Percentiles rank a stretch among this genome's conserved stretches.
These are phyloP conservation scores for Verticillium klebahnii DNA, from an alignment of 2,329 filamentous ascomycete species.

Conservation along the genomic window DNA sequence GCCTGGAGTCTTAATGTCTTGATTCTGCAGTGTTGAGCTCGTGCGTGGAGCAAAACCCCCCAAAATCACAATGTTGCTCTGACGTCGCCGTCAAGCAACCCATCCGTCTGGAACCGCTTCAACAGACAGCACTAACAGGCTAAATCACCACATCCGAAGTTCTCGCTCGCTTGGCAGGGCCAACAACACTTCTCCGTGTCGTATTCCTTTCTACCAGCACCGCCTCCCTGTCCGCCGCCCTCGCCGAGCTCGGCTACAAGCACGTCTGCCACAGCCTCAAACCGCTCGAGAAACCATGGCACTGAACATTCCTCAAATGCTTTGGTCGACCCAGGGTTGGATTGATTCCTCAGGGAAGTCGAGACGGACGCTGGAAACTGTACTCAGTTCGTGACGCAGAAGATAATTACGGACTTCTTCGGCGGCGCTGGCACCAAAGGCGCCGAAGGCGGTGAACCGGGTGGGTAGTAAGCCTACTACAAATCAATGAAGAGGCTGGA, in stretches of 20 bases:
- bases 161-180: no score
- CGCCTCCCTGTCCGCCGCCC: slow-evolving; percentile 7
- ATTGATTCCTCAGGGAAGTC: no score
- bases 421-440: background rate
- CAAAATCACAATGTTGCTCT: no score
- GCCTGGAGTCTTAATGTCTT: no score
- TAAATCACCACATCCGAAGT: no score
- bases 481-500: slow-evolving; percentile 8
- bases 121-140: no score
- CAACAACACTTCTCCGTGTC: slow-evolving; percentile 4
- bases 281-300: background rate
- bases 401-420: slow-evolving; percentile 19
- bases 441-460: background rate
- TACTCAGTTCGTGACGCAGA: slow-evolving; percentile 7
- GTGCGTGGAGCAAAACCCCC: no score
- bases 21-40: no score
- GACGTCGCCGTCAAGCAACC: no score
- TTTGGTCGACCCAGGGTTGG: no score
- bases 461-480: slow-evolving; percentile 5
- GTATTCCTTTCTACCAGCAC: slow-evolving; percentile 11
- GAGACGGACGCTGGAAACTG: no score
- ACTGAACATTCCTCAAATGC: slow-evolving; percentile 4
- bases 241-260: slow-evolving; percentile 8
- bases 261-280: slow-evolving; percentile 10
- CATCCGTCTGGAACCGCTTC: no score